Base-by-base conservation (phyloP, 306 rosid species). In the Geum urbanum region DNA sequence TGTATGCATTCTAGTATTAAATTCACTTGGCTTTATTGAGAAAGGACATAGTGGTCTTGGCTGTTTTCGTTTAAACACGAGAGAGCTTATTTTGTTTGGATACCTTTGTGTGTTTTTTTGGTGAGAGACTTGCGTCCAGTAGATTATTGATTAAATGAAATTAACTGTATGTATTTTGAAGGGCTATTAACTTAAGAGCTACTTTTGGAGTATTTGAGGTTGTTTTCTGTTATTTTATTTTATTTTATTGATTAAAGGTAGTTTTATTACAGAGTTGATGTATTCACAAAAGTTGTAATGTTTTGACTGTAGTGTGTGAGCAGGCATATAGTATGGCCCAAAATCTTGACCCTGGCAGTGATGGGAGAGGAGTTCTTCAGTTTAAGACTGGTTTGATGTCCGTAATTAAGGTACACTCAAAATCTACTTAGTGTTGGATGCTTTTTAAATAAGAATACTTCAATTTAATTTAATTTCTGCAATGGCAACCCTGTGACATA, bases 301-400 rank as follows among this genome's bases (percentile, higher is more conserved):
- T 84, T 79, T 74, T 70, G 49, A 71, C 76, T 77, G 73, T 73
- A 94, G 99, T 94, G 91, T 91, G 97, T 55, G 99, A 94, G 95
- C 97, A 94, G 81, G 99, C 99, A 6, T 94, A 90, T 74, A 77
- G 59, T 50, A 90, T 94, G 99, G 92, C 97, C 18, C 99, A 94
- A 77, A 84, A 87, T 83, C 87, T 94, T 45, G 97, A 94, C 66
- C 97, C 97, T 35, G 86, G 57, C 77, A 91, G 97, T 75, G 85
- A 80, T 63, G 97, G 97, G 39, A 84, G 97, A 77, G 99, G 99
- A 65, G 92, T 90, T 83, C 92, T 88, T 71, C 97, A 90, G 83
- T 91, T 94, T 79, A 94, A 90, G 87, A 91, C 97, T 16, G 97
- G 99, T 71, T 88, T 94, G 72, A 88, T 82, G 97, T 87, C 99